Percentiles rank a stretch among this genome's conserved stretches.
phyloP scores from a whole-genome alignment of 176 grass and related monocot genomes.

The Aegilops sharonensis region DNA sequence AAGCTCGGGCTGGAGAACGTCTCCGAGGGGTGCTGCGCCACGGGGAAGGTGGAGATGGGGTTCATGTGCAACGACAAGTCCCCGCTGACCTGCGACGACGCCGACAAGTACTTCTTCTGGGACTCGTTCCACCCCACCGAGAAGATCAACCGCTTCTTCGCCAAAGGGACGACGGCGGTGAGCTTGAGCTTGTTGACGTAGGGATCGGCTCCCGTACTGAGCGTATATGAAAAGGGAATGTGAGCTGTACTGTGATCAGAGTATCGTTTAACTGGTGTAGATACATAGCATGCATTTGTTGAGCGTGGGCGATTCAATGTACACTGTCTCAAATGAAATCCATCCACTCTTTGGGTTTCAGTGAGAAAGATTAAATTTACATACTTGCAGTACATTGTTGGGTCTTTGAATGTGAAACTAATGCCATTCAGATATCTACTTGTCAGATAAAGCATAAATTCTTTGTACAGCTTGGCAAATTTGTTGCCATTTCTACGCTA shows the following conservation, averaged over 20 bases:
- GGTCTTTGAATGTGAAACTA: too few relatives aligned
- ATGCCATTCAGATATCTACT: too few relatives aligned
- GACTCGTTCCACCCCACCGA: conserved; percentile 83
- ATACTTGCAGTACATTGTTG: too few relatives aligned
- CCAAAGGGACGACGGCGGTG: conserved; percentile 28
- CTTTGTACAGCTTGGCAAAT: too few relatives aligned
- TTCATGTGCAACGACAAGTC: conserved; percentile 49
- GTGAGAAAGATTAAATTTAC: too few relatives aligned
- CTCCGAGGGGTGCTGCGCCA: conserved; percentile 65
- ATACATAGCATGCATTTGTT: neutral
- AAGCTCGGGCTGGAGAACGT: conserved; percentile 73
- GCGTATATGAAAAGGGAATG: neutral
- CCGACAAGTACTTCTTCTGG: conserved; percentile 77
- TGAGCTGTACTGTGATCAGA: too few relatives aligned
- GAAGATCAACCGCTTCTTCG: conserved; percentile 66
- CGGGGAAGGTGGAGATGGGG: conserved; percentile 70
- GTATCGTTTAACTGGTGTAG: neutral
- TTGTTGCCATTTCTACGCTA: too few relatives aligned
- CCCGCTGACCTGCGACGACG: conserved; percentile 51
- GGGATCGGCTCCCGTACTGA: too few relatives aligned
- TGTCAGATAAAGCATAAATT: too few relatives aligned
- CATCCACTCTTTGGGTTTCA: too few relatives aligned
- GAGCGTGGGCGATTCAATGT: too few relatives aligned
- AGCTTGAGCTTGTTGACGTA: conserved; percentile 18
- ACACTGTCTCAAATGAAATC: too few relatives aligned